Base-by-base conservation (phyloP, 2,329 filamentous ascomycete genomes). In the Bretziella fagacearum region DNA sequence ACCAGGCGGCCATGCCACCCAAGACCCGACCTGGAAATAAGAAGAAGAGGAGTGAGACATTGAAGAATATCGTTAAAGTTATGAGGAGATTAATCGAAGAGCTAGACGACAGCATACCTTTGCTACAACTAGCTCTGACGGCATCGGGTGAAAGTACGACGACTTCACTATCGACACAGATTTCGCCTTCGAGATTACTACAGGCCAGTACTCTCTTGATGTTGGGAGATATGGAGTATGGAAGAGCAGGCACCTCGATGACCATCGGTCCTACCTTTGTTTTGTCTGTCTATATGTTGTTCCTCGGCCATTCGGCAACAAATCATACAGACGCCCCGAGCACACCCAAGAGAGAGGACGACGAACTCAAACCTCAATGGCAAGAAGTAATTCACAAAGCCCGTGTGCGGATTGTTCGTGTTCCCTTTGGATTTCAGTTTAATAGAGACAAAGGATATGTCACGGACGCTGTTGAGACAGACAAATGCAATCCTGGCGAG, bases 381-480 rank as follows among this genome's bases (percentile, higher is more conserved):
- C 91, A 96, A 59, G 89, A 98, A 59, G 86, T 93, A 33, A 79
- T 95, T 51, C 87, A 96, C 65, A 98, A 96, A 60, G 84, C 86
- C 15, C 75, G 79, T 32, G 77, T 95, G 10, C 84, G 86, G 49
- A 67, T 98, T 8, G 72, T 81, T 55, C 73, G 87, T 41, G 73
- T 83, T 1, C 81, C 78, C 18, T 33, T 49, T 39, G 41, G 35
- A 26, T 20, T 32, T 6, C 32, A 22, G 35, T 48, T 48, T 26
- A 40, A 44, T 17, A 30, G 17, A 23, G 29, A 18, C 18, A 23
- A 22, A 22, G 25, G 41, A 8, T 43, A 44, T 37, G 13, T 26
- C 17, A 15, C 26, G 17, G 36, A 33, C 2, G 15, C n/a, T 13
- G 17, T 13, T n/a, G 11, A 6, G 46, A 43, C 23, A 51, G 44